Percentiles rank a stretch among this genome's conserved stretches.
Evolutionary conservation across 1,139 yeast genomes (phyloP).

Genomic region (Suhomyces atakaporum): DNA sequence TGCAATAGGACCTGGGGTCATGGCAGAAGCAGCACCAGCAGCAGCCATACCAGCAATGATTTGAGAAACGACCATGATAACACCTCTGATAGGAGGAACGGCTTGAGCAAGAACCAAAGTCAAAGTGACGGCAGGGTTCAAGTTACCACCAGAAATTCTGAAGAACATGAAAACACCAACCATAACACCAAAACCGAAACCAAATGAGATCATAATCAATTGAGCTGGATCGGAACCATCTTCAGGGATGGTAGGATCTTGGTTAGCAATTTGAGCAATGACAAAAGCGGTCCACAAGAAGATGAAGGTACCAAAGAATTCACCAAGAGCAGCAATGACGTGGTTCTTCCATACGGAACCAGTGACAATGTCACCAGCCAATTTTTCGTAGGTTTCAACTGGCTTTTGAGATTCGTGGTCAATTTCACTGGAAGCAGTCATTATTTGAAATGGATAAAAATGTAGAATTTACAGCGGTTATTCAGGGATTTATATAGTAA

Average conservation of each 20-base stretch:
- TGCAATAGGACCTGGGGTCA: conserved; percentile 80
- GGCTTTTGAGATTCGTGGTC: conserved; percentile 36
- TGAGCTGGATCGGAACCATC: conserved; percentile 62
- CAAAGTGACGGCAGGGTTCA: conserved; percentile 87
- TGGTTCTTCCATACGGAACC: conserved; percentile 35
- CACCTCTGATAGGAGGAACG: conserved; percentile 71
- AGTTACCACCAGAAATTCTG: conserved; percentile 86
- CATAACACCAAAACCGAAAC: conserved; percentile 87
- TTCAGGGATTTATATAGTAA: conserved; percentile 1
- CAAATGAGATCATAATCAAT: conserved; percentile 78
- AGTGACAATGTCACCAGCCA: conserved; percentile 14
- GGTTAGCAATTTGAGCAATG: conserved; percentile 85
- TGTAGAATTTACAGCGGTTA: background rate
- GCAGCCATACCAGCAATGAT: conserved; percentile 89
- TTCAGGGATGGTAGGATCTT: conserved; percentile 49
- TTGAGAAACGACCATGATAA: conserved; percentile 66
- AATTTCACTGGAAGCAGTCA: conserved; percentile 22
- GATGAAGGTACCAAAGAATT: conserved; percentile 83
- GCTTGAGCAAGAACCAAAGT: conserved; percentile 72
- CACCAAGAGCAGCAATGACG: conserved; percentile 46
- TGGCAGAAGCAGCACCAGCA: conserved; percentile 84
- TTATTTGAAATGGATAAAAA: conserved; percentile 3
- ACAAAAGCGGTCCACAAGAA: conserved; percentile 81
- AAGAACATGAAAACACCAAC: conserved; percentile 72
- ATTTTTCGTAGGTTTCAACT: conserved; percentile 33